phyloP scores from a whole-genome alignment of 2,329 filamentous ascomycete species.

The Fusarium globosum region DNA sequence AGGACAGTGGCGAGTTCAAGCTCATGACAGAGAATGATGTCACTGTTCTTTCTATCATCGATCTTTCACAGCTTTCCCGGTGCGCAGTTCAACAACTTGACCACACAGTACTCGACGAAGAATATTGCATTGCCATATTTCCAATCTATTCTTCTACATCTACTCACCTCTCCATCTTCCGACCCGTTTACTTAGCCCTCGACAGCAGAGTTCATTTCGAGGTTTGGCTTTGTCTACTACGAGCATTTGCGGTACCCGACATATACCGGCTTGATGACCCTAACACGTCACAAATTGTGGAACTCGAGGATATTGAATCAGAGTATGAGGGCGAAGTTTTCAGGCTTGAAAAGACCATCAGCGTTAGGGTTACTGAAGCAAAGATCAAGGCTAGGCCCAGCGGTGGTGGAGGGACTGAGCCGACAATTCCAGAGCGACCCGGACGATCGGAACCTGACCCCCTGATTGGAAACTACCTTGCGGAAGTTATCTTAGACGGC shows the following conservation, averaged over 20 bases:
- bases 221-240: constrained; percentile 93
- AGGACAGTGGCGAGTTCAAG: constrained; percentile 95
- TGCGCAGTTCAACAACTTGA: constrained; percentile 93
- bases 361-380: constrained; percentile 69
- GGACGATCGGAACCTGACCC: constrained; percentile 54
- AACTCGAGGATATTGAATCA: constrained; percentile 52
- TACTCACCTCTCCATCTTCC: constrained; percentile 78
- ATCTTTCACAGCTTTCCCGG: constrained; percentile 87
- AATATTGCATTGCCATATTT: constrained; percentile 95
- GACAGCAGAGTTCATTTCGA: constrained; percentile 93
- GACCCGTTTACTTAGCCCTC: constrained; percentile 89
- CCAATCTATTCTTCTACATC: constrained; percentile 86
- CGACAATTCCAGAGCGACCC: constrained; percentile 35
- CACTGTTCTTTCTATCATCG: constrained; percentile 82
- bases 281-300: constrained; percentile 56
- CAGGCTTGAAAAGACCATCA: constrained; percentile 70
- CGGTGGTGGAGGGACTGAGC: constrained; percentile 34
- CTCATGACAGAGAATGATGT: constrained; percentile 88
- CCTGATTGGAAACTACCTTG: constrained; percentile 75
- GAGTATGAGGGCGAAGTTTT: constrained; percentile 64
- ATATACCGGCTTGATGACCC: constrained; percentile 75
- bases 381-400: constrained; percentile 61
- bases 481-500: constrained; percentile 82
- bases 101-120: constrained; percentile 88
- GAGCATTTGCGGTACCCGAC: constrained; percentile 92